These are phyloP conservation scores for Leptomonas seymouri DNA, from an alignment of 208 protist species.

Conservation along the genomic window DNA sequence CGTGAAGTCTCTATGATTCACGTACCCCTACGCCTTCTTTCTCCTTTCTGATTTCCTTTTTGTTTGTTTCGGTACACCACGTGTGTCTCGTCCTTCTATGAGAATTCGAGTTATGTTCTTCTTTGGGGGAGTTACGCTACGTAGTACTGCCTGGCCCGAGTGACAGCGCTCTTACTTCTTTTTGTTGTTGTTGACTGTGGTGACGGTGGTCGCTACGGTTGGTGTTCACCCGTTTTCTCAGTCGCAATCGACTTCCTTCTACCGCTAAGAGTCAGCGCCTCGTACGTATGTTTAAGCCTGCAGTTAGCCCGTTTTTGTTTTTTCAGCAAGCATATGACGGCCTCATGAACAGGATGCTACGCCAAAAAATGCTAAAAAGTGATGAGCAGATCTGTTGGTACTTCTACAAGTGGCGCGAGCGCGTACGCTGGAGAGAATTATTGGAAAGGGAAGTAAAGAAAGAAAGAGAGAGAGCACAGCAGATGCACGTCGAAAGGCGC, in stretches of 20 bases:
- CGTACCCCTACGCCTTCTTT: background rate
- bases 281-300: too few relatives aligned
- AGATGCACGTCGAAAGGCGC: slow-evolving; percentile 2
- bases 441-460: background rate
- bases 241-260: too few relatives aligned
- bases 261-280: too few relatives aligned
- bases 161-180: background rate
- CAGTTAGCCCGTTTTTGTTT: too few relatives aligned
- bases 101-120: background rate
- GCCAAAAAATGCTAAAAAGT: too few relatives aligned
- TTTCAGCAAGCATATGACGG: too few relatives aligned
- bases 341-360: too few relatives aligned
- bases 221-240: too few relatives aligned
- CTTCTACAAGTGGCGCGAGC: too few relatives aligned
- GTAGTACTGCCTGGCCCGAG: background rate
- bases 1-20: background rate
- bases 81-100: background rate
- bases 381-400: too few relatives aligned
- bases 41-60: background rate
- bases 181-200: background rate
- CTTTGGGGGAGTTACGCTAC: background rate
- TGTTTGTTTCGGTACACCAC: background rate
- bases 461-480: background rate
- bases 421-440: too few relatives aligned
- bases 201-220: too few relatives aligned